Conservation (phyloP, 805 yeast species). For the Novakomyces olei region DNA sequence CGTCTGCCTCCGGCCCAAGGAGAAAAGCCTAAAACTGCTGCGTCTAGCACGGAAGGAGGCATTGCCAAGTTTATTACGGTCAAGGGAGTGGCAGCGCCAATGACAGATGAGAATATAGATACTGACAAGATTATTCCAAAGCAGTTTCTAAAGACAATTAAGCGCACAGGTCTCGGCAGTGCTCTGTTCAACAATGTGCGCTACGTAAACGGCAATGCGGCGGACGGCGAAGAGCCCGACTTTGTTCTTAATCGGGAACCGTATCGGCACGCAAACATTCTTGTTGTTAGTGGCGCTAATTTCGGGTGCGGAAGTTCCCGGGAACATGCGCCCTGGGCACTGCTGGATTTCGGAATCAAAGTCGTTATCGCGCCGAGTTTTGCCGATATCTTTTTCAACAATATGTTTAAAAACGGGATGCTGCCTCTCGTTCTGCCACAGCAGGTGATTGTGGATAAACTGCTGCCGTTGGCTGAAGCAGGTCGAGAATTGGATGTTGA, state of each 20-base stretch:
- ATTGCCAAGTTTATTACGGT: constrained; percentile 56
- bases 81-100: constrained; percentile 79
- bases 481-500: constrained; percentile 60
- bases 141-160: constrained; percentile 91
- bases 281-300: constrained; percentile 86
- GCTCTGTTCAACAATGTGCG: constrained; percentile 88
- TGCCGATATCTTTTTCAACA: constrained; percentile 94
- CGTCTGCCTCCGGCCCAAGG: constrained; percentile 25
- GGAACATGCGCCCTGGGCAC: constrained; percentile 99
- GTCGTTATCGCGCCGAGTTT: constrained; percentile 93
- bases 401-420: constrained; percentile 88
- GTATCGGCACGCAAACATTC: constrained; percentile 53
- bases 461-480: constrained; percentile 57
- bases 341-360: constrained; percentile 90
- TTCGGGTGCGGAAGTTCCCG: constrained; percentile 98
- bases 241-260: constrained; percentile 75
- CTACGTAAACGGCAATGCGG: constrained; percentile 31
- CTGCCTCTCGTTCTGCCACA: constrained; percentile 81
- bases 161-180: constrained; percentile 74
- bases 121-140: constrained; percentile 98
- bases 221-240: constrained; percentile 39
- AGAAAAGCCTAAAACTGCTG: constrained; percentile 5
- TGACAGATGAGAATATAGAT: constrained; percentile 86
- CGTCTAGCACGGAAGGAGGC: constrained; percentile 29
- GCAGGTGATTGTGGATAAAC: constrained; percentile 39